Base-by-base conservation (phyloP, 495 filamentous ascomycete genomes). In the Hypoxylon lienhwacheense region DNA sequence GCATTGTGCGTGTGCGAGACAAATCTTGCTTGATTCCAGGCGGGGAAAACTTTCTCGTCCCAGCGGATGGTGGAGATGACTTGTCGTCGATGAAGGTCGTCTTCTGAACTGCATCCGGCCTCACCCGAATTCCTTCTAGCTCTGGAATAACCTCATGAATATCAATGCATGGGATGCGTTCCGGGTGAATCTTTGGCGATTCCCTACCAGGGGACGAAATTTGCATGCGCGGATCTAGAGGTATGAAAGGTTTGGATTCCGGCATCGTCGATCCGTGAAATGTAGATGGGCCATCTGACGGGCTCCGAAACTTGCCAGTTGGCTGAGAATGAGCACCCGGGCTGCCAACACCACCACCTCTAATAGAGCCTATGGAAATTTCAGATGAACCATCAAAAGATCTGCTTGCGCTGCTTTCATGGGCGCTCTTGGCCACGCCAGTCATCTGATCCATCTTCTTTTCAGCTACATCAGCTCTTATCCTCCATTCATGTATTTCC, bases 71-170 rank as follows among this genome's bases (percentile, higher is more conserved):
- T 5, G 42, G 50, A 43, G 53, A 7, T 28, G 37, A 35, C 6
- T 55, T 55, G 10, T 11, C 39, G 34, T 74, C 71, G 10, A 57
- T 67, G 19, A 77, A 78, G 10, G 73, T 78, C 8, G 70, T 41
- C 42, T 68, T 75, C 53, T 75, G 65, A 7, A 76, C 55, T 7
- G 66, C 69, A 19, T 59, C 61, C 3, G 73, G 66, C 48, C 70
- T 72, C 29, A 77, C 59, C 14, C 67, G 69, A 37, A 78, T 72
- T 15, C 73, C 73, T 40, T 78, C 76, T 14, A 77, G 58, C 16
- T 68, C 70, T 6, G 73, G 73, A 32, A 75, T 69, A 34, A 76
- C 70, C 42, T 73, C 73, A 8, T 71, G 61, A 3, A 77, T 66
- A 28, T 77, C 74, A 32, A 78, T 72, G 6, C 68, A 63, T 0